Percentiles rank a stretch among this genome's conserved stretches.
phyloP scores from a whole-genome alignment of 169 alveolate genomes.

The Perkinsus marinus region DNA sequence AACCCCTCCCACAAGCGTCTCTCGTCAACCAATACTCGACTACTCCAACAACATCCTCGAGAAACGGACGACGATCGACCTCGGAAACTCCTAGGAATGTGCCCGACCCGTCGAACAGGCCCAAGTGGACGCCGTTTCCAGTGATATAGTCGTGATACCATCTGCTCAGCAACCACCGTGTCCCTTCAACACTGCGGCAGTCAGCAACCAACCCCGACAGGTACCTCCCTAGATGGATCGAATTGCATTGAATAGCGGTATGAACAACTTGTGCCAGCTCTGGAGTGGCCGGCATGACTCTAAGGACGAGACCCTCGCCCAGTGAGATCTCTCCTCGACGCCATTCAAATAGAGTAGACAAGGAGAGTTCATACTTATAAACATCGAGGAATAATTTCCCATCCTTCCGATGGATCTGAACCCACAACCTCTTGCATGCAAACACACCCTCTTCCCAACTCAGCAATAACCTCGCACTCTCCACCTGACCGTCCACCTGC shows the following conservation, averaged over 20 bases:
- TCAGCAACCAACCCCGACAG: not conserved
- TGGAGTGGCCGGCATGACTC: not conserved
- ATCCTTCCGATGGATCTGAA: not conserved
- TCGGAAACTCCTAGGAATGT: not conserved
- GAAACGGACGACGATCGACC: not conserved
- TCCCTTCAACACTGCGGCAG: not conserved
- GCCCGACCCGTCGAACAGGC: not conserved
- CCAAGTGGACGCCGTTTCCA: not conserved
- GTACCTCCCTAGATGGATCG: not conserved
- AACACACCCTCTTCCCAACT: not conserved
- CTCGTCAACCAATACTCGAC: not conserved
- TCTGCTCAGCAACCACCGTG: not conserved
- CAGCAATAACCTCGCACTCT: not conserved
- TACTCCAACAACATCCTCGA: not conserved
- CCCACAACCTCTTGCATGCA: not conserved
- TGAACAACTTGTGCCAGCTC: not conserved
- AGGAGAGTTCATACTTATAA: not conserved
- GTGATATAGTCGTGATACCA: not conserved
- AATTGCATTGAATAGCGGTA: not conserved
- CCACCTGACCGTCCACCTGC: not conserved
- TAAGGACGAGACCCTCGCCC: not conserved
- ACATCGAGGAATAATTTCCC: not conserved
- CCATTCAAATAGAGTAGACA: not conserved
- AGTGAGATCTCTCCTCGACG: not conserved
- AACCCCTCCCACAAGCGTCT: not conserved